Base-by-base conservation (phyloP, 2,329 filamentous ascomycete species). In the Gnomoniopsis smithogilvyi region DNA sequence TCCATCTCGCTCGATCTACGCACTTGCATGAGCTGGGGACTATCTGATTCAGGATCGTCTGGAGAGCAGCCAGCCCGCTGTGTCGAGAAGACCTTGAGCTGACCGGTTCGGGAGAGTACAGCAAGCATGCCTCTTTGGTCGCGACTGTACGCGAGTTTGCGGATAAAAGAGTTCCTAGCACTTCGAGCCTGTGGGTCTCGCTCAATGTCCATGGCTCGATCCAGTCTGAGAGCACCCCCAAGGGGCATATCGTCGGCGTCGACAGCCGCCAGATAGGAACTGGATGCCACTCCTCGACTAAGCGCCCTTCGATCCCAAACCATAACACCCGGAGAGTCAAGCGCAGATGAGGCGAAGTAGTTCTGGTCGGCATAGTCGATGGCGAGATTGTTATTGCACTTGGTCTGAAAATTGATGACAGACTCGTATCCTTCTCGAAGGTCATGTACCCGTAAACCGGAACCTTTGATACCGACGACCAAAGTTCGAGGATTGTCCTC, bases 341-440 rank as follows among this genome's bases (percentile, higher is more conserved):
- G 76, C 2, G 88, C 88, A 15, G 90, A 91, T 1, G 91, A 93
- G 1, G 91, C 87, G 74, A 95, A 94, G 72, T 92, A 94, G 66
- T 95, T 92, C 64, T 88, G 85, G 66, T 96, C 89, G 22, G 86
- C 78, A 61, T 90, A 90, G 74, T 95, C 90, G 61, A 95, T 90
- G 17, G 90, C 84, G 56, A 95, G 71, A 64, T 89, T 89, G 65
- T 89, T 89, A 70, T 86, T 87, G 66, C 84, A 87, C 64, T 83
- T 85, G 3, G 86, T 89, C 62, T 82, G 82, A 64, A 87, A 88
- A n/a, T 78, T 84, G 51, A 83, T 76, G 7, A 81, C 80, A 21
- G 78, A 76, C 81, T 62, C 60, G 3, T 62, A 41, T 17, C 60
- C 57, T 14, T 62, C 57, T 80, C 91, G 79, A 53, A 96, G 78